Conservation (phyloP, 371 early-diverging fungal genomes). For the Rhizoclosmatium hyalinum region DNA sequence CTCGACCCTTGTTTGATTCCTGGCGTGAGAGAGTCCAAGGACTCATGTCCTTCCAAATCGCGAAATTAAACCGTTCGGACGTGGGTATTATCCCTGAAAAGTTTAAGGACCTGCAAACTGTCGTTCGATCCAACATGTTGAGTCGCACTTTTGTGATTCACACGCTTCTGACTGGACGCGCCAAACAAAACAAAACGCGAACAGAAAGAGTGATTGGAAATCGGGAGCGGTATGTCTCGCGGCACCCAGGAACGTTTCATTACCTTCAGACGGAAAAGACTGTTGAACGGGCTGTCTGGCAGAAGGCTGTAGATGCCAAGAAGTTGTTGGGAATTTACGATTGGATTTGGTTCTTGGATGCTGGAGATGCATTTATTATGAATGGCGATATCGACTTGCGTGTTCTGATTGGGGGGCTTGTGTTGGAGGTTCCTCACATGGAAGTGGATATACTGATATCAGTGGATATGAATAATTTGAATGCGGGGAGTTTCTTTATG, state of each 20-base stretch:
- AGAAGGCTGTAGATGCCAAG: slow-evolving; percentile 9
- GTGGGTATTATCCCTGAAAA: neutral
- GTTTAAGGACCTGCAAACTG: neutral
- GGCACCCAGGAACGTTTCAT: neutral
- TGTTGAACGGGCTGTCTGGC: slow-evolving; percentile 3
- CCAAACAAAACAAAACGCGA: neutral
- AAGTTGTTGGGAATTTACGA: slow-evolving; percentile 1
- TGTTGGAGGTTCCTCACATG: neutral
- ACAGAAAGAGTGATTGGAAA: neutral
- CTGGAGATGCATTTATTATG: slow-evolving; percentile 19
- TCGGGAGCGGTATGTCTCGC: neutral
- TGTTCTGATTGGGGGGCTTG: neutral
- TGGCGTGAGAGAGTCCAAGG: neutral
- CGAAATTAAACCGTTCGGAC: neutral
- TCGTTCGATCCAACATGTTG: neutral
- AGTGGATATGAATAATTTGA: slow-evolving; percentile 8
- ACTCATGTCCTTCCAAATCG: neutral
- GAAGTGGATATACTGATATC: slow-evolving; percentile 11
- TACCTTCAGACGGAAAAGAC: neutral
- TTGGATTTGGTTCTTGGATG: slow-evolving; percentile 21
- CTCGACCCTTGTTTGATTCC: neutral
- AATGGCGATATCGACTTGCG: slow-evolving; percentile 21
- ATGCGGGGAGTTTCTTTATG: slow-evolving; percentile 16
- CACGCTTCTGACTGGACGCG: neutral
- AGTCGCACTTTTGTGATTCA: neutral